phyloP scores from a whole-genome alignment of 176 grass and related monocot genomes.

The Tuctoria greenei region DNA sequence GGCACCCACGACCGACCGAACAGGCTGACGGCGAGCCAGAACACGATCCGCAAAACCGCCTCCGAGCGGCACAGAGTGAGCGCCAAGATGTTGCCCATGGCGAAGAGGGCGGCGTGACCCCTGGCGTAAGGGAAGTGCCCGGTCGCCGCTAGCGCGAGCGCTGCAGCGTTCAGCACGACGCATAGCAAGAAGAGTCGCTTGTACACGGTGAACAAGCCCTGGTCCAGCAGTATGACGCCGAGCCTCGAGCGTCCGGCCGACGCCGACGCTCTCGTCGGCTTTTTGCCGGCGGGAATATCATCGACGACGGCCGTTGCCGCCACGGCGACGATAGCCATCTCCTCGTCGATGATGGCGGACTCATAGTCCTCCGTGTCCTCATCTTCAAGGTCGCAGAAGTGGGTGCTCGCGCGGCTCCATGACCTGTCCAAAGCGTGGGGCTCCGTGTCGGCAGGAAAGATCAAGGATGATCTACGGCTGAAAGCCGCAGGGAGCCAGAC shows the following conservation, averaged over 20 bases:
- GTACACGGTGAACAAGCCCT: slow-evolving; percentile 82
- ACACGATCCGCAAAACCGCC: slow-evolving; percentile 52
- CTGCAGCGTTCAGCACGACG: slow-evolving; percentile 37
- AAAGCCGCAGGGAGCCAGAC: slow-evolving; percentile 39
- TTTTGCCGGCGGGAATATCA: background rate
- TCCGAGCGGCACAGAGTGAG: slow-evolving; percentile 76
- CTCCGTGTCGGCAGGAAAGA: background rate
- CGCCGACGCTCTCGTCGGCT: background rate
- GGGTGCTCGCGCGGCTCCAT: slow-evolving; percentile 46
- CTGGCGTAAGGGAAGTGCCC: slow-evolving; percentile 52
- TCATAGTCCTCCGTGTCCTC: slow-evolving; percentile 10
- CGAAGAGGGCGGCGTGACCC: slow-evolving; percentile 46
- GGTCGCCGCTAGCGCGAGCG: slow-evolving; percentile 35
- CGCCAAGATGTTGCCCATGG: slow-evolving; percentile 70
- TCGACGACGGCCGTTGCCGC: background rate
- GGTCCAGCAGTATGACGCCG: slow-evolving; percentile 56
- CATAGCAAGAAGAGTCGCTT: slow-evolving; percentile 61
- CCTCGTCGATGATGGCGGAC: slow-evolving; percentile 21
- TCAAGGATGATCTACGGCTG: slow-evolving; percentile 17
- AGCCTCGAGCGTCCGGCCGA: slow-evolving; percentile 41
- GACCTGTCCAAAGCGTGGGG: background rate
- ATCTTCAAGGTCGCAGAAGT: slow-evolving; percentile 65
- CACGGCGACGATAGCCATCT: slow-evolving; percentile 15
- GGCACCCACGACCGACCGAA: slow-evolving; percentile 54
- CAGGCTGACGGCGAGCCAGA: slow-evolving; percentile 58